A percentile compares a stretch with the other conserved stretches of the same genome.
phyloP scores from a whole-genome alignment of 2,329 filamentous ascomycete species.

The Xylogone sp. region DNA sequence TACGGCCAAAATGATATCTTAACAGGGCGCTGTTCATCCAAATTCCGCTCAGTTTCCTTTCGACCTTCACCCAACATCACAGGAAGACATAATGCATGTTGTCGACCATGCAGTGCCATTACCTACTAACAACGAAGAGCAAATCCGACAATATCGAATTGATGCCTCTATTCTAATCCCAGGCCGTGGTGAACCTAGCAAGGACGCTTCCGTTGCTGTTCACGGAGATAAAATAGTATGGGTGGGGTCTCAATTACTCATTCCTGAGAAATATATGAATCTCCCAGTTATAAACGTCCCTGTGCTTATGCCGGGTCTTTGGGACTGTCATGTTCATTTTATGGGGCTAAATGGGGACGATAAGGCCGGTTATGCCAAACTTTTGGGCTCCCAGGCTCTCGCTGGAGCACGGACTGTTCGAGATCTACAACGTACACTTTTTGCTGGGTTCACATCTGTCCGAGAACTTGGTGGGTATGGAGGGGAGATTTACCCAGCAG shows the following conservation, averaged over 20 bases:
- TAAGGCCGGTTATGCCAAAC: not conserved
- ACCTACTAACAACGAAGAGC: too few species aligned
- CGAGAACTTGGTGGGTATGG: constrained; percentile 45
- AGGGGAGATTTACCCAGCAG: constrained; percentile 37
- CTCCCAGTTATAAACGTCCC: constrained; percentile 32
- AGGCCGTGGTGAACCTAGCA: constrained; percentile 39
- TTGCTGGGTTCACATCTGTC: constrained; percentile 47
- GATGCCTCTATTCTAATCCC: constrained; percentile 37
- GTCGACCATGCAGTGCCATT: too few species aligned
- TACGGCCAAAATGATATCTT: too few species aligned
- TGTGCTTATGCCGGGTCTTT: constrained; percentile 47
- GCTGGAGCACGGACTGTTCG: constrained; percentile 37
- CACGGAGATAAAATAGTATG: constrained; percentile 36
- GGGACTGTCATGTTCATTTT: constrained; percentile 50
- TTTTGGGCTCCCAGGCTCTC: constrained; percentile 24
- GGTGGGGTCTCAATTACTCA: constrained; percentile 29
- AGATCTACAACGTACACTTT: constrained; percentile 37
- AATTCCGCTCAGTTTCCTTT: too few species aligned
- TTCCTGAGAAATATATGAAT: constrained; percentile 29
- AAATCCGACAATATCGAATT: too few species aligned
- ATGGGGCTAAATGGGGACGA: constrained; percentile 24
- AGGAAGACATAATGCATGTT: too few species aligned
- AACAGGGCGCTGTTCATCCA: too few species aligned
- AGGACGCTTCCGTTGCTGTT: constrained; percentile 35
- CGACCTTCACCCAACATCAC: too few species aligned